Percentiles rank a stretch among this genome's conserved stretches.
phyloP scores from a whole-genome alignment of 768 basidiomycete species.

The Agaricus blazei region DNA sequence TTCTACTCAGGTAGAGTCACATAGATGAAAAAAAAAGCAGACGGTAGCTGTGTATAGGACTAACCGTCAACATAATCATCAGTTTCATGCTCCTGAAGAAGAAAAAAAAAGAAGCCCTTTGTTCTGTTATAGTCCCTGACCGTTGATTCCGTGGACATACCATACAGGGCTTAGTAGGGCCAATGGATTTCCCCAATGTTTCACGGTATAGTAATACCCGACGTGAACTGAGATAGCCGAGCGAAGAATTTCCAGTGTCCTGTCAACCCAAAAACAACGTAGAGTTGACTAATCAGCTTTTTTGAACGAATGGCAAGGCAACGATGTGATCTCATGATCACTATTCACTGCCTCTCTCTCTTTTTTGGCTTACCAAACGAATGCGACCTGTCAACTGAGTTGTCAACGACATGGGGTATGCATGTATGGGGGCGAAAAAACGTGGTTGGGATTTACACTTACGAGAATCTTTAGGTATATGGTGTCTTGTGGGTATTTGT shows the following conservation, averaged over 20 bases:
- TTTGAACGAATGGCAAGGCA: too few relatives aligned
- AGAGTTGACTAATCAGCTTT: neutral
- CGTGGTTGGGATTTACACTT: neutral
- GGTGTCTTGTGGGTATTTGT: slow-evolving; percentile 5
- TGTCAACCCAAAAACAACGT: neutral
- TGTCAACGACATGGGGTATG: neutral
- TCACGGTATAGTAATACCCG: slow-evolving; percentile 8
- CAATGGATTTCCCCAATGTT: neutral
- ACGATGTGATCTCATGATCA: too few relatives aligned
- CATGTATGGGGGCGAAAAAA: too few relatives aligned
- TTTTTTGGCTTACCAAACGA: neutral
- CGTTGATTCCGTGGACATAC: neutral
- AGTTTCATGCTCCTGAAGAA: slow-evolving; percentile 7
- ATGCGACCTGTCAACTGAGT: neutral
- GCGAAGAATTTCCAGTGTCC: slow-evolving; percentile 2
- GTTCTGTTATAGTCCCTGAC: too few relatives aligned
- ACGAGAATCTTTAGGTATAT: neutral
- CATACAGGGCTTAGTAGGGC: neutral
- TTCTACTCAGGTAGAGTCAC: neutral
- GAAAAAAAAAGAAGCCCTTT: too few relatives aligned
- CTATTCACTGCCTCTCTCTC: too few relatives aligned
- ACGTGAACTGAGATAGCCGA: slow-evolving; percentile 4
- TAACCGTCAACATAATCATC: slow-evolving; percentile 9
- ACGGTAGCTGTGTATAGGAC: neutral
- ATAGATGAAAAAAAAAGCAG: neutral